Evolutionary conservation across 148 eudicot genomes (phyloP), one percentile per base, ranked within the genome.

Genomic region (Spergularia bocconei): DNA sequence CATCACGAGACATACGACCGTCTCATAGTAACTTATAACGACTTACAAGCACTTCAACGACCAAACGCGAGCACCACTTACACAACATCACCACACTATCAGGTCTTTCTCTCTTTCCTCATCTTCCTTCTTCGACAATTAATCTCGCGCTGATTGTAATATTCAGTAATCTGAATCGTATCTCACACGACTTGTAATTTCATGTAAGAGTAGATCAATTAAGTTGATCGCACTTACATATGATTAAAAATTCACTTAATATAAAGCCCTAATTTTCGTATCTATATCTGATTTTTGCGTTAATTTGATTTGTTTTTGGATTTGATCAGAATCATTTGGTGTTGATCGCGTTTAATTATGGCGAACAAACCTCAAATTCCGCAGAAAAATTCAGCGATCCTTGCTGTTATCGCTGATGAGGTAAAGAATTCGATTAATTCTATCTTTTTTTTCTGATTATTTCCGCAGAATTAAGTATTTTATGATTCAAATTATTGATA

Each of bases 331-430:
- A 48, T 20, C 9, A 20, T 71, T 72, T 21, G 54, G n/a, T 11
- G 67, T 73, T 73, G 78, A 79, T 47, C 44, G 17, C 41, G 72
- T 55, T 80, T 80, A 47, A 72, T 52, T 38, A 91, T 91, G 96
- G 90, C 92, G 75, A 88, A 88, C 79, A 87, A 77, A 79, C 78
- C 81, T 80, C 88, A 83, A 83, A 86, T 91, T 50, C 88, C 86
- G 15, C 77, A 87, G 7, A 88, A 75, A 64, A 91, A 69, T 79
- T 91, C 96, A 10, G 96, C 96, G 6, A 86, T 91, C 62, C 88
- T 91, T 33, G 96, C 91, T 50, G 83, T 91, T 83, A 91, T 91
- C 69, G 96, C 91, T 63, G 92, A 91, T 76, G 96, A 91, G 96
- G 96, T 91, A 75, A 41, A 38, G 63, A 20, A 54, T 47, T 11